Percentiles rank a stretch among this genome's conserved stretches.
Evolutionary conservation across 2,329 filamentous ascomycete genomes (phyloP).

Genomic region (Diaporthe capsici): DNA sequence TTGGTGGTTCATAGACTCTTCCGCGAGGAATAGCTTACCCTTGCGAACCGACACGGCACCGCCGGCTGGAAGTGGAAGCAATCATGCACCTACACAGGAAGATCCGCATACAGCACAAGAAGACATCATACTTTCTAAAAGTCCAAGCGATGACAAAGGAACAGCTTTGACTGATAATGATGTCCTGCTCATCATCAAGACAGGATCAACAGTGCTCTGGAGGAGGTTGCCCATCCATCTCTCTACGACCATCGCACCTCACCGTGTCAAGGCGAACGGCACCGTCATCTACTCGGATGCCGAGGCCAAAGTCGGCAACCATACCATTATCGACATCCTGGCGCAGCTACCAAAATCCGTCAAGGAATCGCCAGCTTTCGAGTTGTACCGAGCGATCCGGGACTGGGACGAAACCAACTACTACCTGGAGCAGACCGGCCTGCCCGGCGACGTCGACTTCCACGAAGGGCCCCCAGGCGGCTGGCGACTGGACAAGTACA

Average conservation of each 20-base stretch:
- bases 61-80: neutral
- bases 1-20: conserved; percentile 45
- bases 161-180: neutral
- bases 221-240: conserved; percentile 48
- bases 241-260: conserved; percentile 45
- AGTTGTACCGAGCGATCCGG: conserved; percentile 44
- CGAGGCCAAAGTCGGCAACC: conserved; percentile 45
- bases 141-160: neutral
- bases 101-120: too few relatives aligned
- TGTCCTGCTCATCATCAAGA: conserved; percentile 46
- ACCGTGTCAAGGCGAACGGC: conserved; percentile 46
- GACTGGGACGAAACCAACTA: conserved; percentile 46
- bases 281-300: conserved; percentile 47
- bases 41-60: neutral
- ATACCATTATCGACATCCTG: conserved; percentile 46
- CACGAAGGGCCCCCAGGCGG: conserved; percentile 30
- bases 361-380: conserved; percentile 40
- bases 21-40: neutral
- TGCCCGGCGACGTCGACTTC: conserved; percentile 30
- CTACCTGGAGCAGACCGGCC: conserved; percentile 45
- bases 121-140: neutral
- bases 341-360: conserved; percentile 44
- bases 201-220: conserved; percentile 47
- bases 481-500: conserved; percentile 40
- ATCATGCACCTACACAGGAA: neutral